Evolutionary conservation across 2,329 filamentous ascomycete species (phyloP), one percentile per base, ranked within the genome.

Genomic region (Immersiporthe knoxdaviesiana): DNA sequence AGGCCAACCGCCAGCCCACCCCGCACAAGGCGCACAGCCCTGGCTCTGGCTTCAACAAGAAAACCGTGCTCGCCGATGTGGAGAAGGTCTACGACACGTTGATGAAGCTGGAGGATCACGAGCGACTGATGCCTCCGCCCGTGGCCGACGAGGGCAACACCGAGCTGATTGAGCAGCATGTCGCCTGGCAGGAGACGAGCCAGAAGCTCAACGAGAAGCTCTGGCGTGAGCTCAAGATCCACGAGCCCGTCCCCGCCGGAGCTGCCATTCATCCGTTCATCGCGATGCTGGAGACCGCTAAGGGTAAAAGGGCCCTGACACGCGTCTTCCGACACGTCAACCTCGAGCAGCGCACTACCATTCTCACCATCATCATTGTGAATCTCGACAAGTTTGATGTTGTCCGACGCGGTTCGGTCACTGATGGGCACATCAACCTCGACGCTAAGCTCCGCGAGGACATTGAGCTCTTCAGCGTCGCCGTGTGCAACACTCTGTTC

Each of bases 301-400:
- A 99, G 84, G 96, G 96, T 76, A 98, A 97, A 83, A 97, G 96
- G 83, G 93, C 92, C 1, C 93, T 99, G 71, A 94, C 94, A 63
- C 93, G 96, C 67, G 92, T 98, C 66, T 98, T 98, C 87, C 91
- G 94, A 58, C 93, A 97, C 76, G 92, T 97, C 65, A 92, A 92
- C 72, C 92, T 94, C 72, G 92, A 97, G 77, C 94, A 98, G 80
- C 92, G 95, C 63, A 94, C 96, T 30, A 98, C 94, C 0, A 93
- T 98, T 72, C 85, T 99, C 72, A 99, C 96, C 6, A 95, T 99
- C 87, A 95, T 99, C 73, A 89, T 97, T 70, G 91, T 97, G 65
- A 94, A 98, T 75, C 89, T 99, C 41, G 96, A 98, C 78, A 90
- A 92, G 73, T 86, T 99, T 54, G 94, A 97, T 75, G 95, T 99